These are phyloP conservation scores for Aspergillus fijiensis DNA, from an alignment of 2,329 filamentous ascomycete species.

Conservation along the genomic window DNA sequence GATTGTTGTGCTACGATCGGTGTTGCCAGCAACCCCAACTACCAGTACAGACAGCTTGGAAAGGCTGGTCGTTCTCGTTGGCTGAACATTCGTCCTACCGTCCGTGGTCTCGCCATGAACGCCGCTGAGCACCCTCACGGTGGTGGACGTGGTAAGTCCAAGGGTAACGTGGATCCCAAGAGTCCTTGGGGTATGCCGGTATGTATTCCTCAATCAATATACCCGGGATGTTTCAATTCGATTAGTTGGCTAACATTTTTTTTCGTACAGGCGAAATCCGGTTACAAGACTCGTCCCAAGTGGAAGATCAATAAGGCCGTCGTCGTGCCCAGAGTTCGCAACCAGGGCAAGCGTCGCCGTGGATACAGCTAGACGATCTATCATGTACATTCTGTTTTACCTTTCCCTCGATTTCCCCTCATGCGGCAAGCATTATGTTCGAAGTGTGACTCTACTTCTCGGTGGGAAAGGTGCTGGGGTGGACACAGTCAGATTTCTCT, in stretches of 20 bases:
- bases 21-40: slow-evolving; percentile 87
- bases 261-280: slow-evolving; percentile 50
- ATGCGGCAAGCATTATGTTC: neutral
- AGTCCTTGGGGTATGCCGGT: slow-evolving; percentile 96
- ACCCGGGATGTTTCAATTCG: slow-evolving; percentile 9
- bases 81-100: slow-evolving; percentile 91
- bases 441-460: slow-evolving; percentile 1
- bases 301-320: slow-evolving; percentile 90
- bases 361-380: slow-evolving; percentile 53
- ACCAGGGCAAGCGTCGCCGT: slow-evolving; percentile 82
- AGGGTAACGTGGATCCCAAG: slow-evolving; percentile 93
- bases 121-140: slow-evolving; percentile 97
- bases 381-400: slow-evolving; percentile 8
- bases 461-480: neutral
- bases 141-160: slow-evolving; percentile 98
- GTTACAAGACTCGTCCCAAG: slow-evolving; percentile 86
- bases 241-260: slow-evolving; percentile 17
- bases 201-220: slow-evolving; percentile 47
- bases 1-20: slow-evolving; percentile 95
- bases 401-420: slow-evolving; percentile 7
- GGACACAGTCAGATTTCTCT: neutral
- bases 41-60: slow-evolving; percentile 85
- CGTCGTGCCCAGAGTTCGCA: slow-evolving; percentile 77
- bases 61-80: slow-evolving; percentile 93
- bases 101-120: slow-evolving; percentile 98